phyloP scores from a whole-genome alignment of 2,329 filamentous ascomycete species.

The Beauveria scarabaeidicola region DNA sequence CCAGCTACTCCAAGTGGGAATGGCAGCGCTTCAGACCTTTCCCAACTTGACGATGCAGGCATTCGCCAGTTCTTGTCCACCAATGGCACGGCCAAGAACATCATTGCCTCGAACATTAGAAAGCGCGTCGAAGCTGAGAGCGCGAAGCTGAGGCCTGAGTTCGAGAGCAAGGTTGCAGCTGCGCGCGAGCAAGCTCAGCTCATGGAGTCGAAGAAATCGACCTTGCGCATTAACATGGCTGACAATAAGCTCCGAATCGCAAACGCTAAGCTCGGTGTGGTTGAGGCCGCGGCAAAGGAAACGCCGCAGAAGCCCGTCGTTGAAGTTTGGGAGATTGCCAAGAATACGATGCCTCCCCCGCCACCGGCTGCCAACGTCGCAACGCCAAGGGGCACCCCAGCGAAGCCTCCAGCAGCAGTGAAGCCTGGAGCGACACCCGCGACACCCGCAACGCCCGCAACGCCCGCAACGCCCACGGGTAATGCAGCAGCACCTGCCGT shows the following conservation, averaged over 20 bases:
- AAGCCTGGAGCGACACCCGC: neutral
- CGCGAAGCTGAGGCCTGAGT: slow-evolving; percentile 49
- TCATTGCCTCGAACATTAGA: slow-evolving; percentile 55
- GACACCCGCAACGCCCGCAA: neutral
- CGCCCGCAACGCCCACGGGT: neutral
- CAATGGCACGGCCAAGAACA: slow-evolving; percentile 49
- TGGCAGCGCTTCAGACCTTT: slow-evolving; percentile 31
- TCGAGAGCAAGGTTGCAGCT: slow-evolving; percentile 38
- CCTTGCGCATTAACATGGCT: slow-evolving; percentile 68
- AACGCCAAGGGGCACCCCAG: slow-evolving; percentile 16
- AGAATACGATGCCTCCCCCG: slow-evolving; percentile 34
- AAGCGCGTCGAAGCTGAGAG: slow-evolving; percentile 60
- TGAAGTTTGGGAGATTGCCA: slow-evolving; percentile 81
- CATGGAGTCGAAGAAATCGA: slow-evolving; percentile 66
- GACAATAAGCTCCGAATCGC: slow-evolving; percentile 59
- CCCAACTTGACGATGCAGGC: slow-evolving; percentile 44
- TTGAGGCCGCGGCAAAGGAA: slow-evolving; percentile 73
- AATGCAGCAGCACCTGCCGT: neutral
- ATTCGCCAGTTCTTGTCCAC: slow-evolving; percentile 48
- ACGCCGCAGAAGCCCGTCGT: slow-evolving; percentile 75
- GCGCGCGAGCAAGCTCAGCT: slow-evolving; percentile 57
- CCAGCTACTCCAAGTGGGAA: slow-evolving; percentile 28
- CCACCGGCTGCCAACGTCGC: slow-evolving; percentile 12
- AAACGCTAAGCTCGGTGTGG: slow-evolving; percentile 65
- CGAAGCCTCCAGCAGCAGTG: slow-evolving; percentile 10